Evolutionary conservation across 306 rosid species (phyloP), one percentile per base, ranked within the genome.

Genomic region (Cucurbita argyrosperma): DNA sequence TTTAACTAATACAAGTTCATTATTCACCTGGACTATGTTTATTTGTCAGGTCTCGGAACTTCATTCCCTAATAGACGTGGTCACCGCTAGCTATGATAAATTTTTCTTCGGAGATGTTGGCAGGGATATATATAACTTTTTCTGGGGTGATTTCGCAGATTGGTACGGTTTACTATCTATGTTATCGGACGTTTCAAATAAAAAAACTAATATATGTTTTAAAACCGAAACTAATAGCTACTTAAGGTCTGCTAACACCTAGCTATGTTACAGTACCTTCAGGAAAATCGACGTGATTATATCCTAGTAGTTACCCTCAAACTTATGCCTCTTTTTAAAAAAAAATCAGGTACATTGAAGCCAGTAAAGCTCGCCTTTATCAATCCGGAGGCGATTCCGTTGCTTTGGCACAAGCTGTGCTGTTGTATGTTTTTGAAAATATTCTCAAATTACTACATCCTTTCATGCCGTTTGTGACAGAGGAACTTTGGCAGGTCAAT

Each of bases 91-190:
- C 86, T 93, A 93, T 71, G 98, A 93, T 71, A 90, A 93, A 78
- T 90, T 80, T 87, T 90, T 83, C 87, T 90, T 90, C 77, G 98
- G 98, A 77, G 98, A 93, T 80, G 85, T 87, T 58, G 98, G 94
- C 71, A 87, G 98, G 77, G 98, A 93, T 78, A 77, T 79, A 23
- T 93, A 90, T 79, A 94, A 90, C 72, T 93, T 93, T 84, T 93
- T 93, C 82, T 93, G 98, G 98, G 91, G 87, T 58, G 98, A 93
- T 85, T 90, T 93, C 76, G 98, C 98, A 26, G 98, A 93, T 80
- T 93, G 98, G 98, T 93, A 89, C 35, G 79, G 51, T 74, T 74
- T 26, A 46, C 21, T 65, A 47, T 6, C 76, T 74, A 62, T 39
- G 30, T 63, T 49, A 45, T 21, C 10, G 56, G 55, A 45, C 55